Base-by-base conservation (phyloP, 768 basidiomycete genomes). In the Lentinula edodes region DNA sequence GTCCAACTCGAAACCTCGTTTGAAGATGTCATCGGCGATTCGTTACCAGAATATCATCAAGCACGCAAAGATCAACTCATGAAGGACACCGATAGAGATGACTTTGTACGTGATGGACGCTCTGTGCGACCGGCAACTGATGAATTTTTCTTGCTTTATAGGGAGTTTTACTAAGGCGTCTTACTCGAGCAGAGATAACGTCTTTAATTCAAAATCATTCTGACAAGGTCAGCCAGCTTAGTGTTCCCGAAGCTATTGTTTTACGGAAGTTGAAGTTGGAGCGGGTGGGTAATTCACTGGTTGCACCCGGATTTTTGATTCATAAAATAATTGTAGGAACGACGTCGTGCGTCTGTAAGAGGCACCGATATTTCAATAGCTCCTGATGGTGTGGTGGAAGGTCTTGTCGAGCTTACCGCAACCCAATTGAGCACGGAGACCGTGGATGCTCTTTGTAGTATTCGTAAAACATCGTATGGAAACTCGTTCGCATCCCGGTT, bases 401-500 rank as follows among this genome's bases (percentile, higher is more conserved):
- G 80, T 6, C 65, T 73, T 18, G 46, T 70, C n/a, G 66, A 74
- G 2, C 67, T 71, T 2, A 63, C 64, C 7, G 60, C 55, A 13
- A 64, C 69, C 0, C 65, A 69, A 23, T 68, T 71, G 16, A 71
- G 76, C 55, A 62, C 71, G 20, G 67, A 74, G 50, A 72, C 78
- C 20, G 66, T 89, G 38, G 76, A 84, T 48, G 81, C 81, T 0
- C 76, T 93, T 9, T 74, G 81, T 41, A 67, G 67, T 28, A 85
- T 91, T 53, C 70, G 74, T 62, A 85, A 83, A 7, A 92, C 90
- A 8, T 84, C 80, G 2, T 91, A 85, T 70, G 77, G 79, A 61
- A 75, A 71, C 62, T 91, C 89, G 0, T 91, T 93, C 63, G 71
- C 85, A 39, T 84, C 86, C 52, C 84, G 91, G 13, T 68, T 91